Base-by-base conservation (phyloP, 768 basidiomycete genomes). In the Gautieria morchelliformis region DNA sequence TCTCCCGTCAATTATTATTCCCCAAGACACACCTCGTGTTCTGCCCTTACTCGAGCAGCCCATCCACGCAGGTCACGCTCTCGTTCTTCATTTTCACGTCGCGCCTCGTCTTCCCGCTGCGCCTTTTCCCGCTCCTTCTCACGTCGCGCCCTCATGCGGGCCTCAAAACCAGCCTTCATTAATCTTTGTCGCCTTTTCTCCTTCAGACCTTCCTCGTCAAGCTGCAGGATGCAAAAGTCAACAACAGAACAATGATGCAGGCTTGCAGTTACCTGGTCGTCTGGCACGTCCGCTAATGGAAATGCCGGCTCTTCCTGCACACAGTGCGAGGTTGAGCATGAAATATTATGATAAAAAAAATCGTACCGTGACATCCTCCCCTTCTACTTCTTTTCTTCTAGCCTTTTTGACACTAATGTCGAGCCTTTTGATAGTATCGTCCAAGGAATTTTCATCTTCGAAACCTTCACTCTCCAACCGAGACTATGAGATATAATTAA, bases 161-260 rank as follows among this genome's bases (percentile, higher is more conserved):
- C 92, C 58, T 98, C 95, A 68, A 86, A 93, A 1, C 90, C 91
- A 0, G 93, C 92, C 69, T 96, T 98, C 73, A 94, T 74, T 33
- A 98, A 76, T 62, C 84, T 87, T 68, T 99, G 96, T 65, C 87
- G 89, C 65, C 84, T 85, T 74, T 98, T 99, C 70, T 99, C 96
- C 68, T 90, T 97, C 37, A 97, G 67, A 24, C 84, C 79, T 41
- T 95, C 93, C 65, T 98, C 94, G 63, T 91, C 89, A 8, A 93
- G 77, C 87, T 91, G 58, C 1, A 54, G 17, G 15, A 37, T 54
- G 17, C 22, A 15, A 37, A 24, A 20, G 20, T 32, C n/a, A 46
- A 33, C 17, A 15, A 12, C 41, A 27, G 6, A 12, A 32, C 24
- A 54, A 42, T 44, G 50, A n/a, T 1, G 37, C 20, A 44, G n/a